These are phyloP conservation scores for Podospora appendiculata DNA, from an alignment of 495 filamentous ascomycete genomes.

Conservation along the genomic window DNA sequence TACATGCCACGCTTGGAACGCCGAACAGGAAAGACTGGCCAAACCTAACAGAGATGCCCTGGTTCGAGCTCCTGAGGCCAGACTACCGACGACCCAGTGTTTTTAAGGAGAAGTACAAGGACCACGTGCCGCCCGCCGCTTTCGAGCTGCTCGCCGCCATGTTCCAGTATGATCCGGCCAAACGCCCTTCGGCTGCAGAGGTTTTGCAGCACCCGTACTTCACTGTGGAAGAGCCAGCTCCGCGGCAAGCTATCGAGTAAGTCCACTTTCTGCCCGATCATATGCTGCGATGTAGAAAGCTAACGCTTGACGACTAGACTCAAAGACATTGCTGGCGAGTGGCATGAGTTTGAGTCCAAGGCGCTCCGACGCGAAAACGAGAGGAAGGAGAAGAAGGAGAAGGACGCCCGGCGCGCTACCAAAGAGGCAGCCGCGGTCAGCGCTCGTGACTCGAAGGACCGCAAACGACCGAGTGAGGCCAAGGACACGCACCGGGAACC, in stretches of 20 bases:
- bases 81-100: conserved; percentile 62
- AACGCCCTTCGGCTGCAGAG: conserved; percentile 76
- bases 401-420: conserved; percentile 56
- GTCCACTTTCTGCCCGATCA: conserved; percentile 20
- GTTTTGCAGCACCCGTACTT: conserved; percentile 91
- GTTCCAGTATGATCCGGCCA: conserved; percentile 80
- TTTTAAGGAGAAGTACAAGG: conserved; percentile 79
- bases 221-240: conserved; percentile 65
- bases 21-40: conserved; percentile 83
- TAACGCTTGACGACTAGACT: conserved; percentile 42
- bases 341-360: conserved; percentile 99
- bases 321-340: conserved; percentile 81
- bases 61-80: conserved; percentile 86
- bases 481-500: conserved; percentile 26
- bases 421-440: conserved; percentile 32
- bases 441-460: conserved; percentile 36
- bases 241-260: conserved; percentile 77
- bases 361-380: conserved; percentile 87
- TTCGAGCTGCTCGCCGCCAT: conserved; percentile 75
- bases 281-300: too few relatives aligned
- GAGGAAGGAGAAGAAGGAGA: conserved; percentile 60
- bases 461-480: conserved; percentile 36
- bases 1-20: conserved; percentile 87
- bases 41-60: conserved; percentile 80
- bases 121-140: conserved; percentile 62